Conservation (phyloP, 78 protist genomes). For the Emiliania huxleyi region DNA sequence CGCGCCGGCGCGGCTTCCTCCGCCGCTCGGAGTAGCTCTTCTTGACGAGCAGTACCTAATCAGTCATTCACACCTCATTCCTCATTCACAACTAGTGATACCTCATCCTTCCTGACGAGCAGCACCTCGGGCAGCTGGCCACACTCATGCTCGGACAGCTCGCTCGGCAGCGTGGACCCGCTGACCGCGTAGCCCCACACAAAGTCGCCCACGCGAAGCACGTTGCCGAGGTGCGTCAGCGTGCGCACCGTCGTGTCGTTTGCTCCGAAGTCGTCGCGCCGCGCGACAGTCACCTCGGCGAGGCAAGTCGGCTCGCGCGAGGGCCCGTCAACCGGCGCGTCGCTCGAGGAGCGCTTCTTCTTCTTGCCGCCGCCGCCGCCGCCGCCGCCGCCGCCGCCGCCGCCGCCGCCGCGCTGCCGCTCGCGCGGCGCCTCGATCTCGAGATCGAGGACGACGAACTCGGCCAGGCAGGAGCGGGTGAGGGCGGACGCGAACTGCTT, state of each 20-base stretch:
- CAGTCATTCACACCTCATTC: too few relatives aligned
- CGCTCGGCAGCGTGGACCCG: neutral
- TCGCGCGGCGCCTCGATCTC: too few relatives aligned
- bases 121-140: neutral
- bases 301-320: neutral
- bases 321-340: neutral
- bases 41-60: too few relatives aligned
- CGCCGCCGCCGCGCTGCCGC: too few relatives aligned
- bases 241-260: neutral
- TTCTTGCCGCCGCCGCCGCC: neutral
- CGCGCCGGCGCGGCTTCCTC: neutral
- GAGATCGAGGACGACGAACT: neutral
- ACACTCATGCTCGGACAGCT: too few relatives aligned
- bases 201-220: conserved; percentile 9
- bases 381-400: too few relatives aligned
- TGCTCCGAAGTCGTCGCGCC: neutral
- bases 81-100: too few relatives aligned
- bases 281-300: conserved; percentile 18
- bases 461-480: neutral
- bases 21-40: neutral
- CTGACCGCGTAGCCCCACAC: neutral
- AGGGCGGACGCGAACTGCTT: neutral
- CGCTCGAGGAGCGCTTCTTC: neutral
- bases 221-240: neutral
- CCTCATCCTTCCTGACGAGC: too few relatives aligned